phyloP scores from a whole-genome alignment of 2,329 filamentous ascomycete genomes.

The Zymoseptoria ardabiliae region DNA sequence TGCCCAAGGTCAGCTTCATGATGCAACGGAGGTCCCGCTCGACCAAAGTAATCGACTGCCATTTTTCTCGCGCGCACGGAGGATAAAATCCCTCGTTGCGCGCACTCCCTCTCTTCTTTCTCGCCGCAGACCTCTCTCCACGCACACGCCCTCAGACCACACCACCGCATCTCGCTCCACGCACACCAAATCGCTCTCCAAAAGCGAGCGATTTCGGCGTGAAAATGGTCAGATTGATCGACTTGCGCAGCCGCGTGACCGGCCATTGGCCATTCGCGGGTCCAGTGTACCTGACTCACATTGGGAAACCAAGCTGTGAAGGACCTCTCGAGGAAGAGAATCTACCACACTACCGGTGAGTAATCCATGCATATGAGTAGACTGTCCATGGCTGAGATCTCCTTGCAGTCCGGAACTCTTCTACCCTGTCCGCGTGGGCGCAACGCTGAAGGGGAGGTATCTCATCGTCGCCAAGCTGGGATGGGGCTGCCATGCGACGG shows the following conservation, averaged over 20 bases:
- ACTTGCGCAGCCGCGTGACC: background rate
- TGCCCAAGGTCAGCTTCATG: background rate
- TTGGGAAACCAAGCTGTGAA: background rate
- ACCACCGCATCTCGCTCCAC: background rate
- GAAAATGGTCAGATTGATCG: background rate
- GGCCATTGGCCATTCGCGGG: background rate
- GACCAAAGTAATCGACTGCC: background rate
- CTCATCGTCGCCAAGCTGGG: slow-evolving; percentile 37
- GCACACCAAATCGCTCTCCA: background rate
- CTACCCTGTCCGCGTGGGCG: slow-evolving; percentile 31
- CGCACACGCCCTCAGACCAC: background rate
- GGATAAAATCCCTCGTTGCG: background rate
- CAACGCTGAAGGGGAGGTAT: slow-evolving; percentile 29
- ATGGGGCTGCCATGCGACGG: slow-evolving; percentile 34
- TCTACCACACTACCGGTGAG: background rate
- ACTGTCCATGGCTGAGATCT: background rate
- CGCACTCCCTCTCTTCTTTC: background rate
- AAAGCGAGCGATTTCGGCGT: background rate
- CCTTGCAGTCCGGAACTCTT: slow-evolving; percentile 19
- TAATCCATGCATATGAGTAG: background rate
- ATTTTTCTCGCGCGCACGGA: background rate
- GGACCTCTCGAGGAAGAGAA: background rate
- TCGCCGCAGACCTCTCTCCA: background rate
- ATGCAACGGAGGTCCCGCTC: background rate
- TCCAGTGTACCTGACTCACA: background rate